Base-by-base conservation (phyloP, 2,329 filamentous ascomycete genomes). In the Fusarium camptoceras region DNA sequence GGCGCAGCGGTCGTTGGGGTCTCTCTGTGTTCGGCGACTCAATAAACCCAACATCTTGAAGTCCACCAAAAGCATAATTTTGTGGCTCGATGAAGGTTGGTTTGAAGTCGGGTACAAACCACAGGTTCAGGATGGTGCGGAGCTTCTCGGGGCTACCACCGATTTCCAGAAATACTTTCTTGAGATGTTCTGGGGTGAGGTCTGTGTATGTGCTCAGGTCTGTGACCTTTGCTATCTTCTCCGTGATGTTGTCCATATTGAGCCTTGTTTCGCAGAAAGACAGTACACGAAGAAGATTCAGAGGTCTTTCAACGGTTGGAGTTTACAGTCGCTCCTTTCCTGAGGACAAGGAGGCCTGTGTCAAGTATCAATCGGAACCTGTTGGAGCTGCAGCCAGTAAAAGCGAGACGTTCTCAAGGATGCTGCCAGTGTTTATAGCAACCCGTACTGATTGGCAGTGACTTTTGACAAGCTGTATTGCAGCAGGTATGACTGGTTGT, bases 121-220 rank as follows among this genome's bases (percentile, higher is more conserved):
- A 59, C 14, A 59, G 5, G n/a, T 59, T 59, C 8, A 55, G 14
- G 5, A 55, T 44, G 11, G 56, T 59, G 9, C 56, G 49, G 3
- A 59, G 49, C 9, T 55, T 59, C 20, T 59, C 56, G 1, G 56
- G 56, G 4, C 49, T 55, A 16, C 56, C 39, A 0, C 56, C 56
- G 3, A 59, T 59, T 2, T 59, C 56, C 2, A 39, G 16, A 7
- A 59, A 59, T 1, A 59, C 24, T n/a, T 46, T 59, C 16, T 55
- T 55, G 16, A 59, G 30, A n/a, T 43, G 41, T 2, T 59, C 48
- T 2, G 56, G 56, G 12, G 56, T 59, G 27, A 59, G 50, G 1
- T 59, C 49, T 6, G 56, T 54, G 56, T 59, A 55, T 15, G 56
- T 55, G 49, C n/a, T 39, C 10, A 59, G 41, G 30, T 59, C 56